Base-by-base conservation (phyloP, 345 rosid genomes). In the Salix purpurea region DNA sequence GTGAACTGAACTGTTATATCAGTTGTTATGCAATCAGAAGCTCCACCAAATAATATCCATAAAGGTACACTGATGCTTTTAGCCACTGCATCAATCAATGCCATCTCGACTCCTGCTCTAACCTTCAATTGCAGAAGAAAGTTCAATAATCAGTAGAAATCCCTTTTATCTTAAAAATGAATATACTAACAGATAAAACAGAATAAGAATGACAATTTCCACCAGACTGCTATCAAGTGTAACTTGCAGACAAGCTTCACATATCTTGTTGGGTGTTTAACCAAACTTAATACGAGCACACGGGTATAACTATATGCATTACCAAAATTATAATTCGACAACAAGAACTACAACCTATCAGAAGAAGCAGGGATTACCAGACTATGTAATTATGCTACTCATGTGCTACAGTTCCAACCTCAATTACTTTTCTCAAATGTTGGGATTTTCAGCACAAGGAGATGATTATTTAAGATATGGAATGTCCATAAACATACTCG, bases 41-140 rank as follows among this genome's bases (percentile, higher is more conserved):
- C 88, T 68, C 97, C 99, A 76, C 99, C 99, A 56, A 93, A 95
- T 65, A 93, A 89, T 80, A 88, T 87, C 97, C 97, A 93, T 80
- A 93, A 70, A 16, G 97, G 97, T 67, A 83, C 64, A 64, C 86
- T 83, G 62, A 90, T 80, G 83, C 94, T 90, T 65, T 86, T 90
- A 77, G 97, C 94, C 70, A 80, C 92, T 68, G 98, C 96, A 88
- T 91, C 98, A 74, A 93, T 88, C 86, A 93, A 75, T 23, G 99
- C 97, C 97, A 93, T 93, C 90, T 95, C 99, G 44, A 93, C 77
- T 65, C 96, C 99, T 0, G 92, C 97, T 82, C 97, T 87, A 68
- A 91, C 96, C 99, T 95, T 78, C 70, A 86, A 73, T 74, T 70
- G 79, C 69, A 67, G 74, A 65, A 78, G 3, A 77, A 65, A 80